phyloP scores from a whole-genome alignment of 177 flowering plant species.

The Vitis hybrid region DNA sequence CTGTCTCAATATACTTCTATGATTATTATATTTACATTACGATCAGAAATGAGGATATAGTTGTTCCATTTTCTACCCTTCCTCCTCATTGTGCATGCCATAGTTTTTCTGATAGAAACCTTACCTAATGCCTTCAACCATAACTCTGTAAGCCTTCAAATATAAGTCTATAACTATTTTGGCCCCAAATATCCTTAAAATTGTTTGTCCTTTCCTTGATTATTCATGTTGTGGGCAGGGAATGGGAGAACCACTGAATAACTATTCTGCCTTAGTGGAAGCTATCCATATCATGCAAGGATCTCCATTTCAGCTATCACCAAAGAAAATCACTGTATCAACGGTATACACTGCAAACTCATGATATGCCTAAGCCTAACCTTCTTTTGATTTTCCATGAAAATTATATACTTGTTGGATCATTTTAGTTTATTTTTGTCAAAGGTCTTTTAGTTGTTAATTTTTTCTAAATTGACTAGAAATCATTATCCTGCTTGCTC shows the following conservation, averaged over 20 bases:
- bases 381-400: background rate
- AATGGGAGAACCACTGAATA: conserved; percentile 98
- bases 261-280: conserved; percentile 79
- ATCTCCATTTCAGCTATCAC: conserved; percentile 80
- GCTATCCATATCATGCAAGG: conserved; percentile 72
- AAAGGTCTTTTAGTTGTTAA: background rate
- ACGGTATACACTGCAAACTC: conserved; percentile 54
- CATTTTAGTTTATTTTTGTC: background rate
- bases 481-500: background rate
- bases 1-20: too few relatives aligned
- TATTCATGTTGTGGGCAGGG: conserved; percentile 47
- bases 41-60: too few relatives aligned
- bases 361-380: background rate
- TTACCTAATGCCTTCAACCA: background rate
- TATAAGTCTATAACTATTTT: background rate
- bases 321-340: conserved; percentile 84
- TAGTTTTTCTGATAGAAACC: background rate
- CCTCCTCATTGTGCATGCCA: background rate
- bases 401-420: background rate
- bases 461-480: background rate
- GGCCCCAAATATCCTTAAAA: background rate
- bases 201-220: background rate
- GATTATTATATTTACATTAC: too few relatives aligned
- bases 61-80: background rate
- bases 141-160: background rate